phyloP scores from a whole-genome alignment of 2,329 filamentous ascomycete species.

The Neofusicoccum parvum region DNA sequence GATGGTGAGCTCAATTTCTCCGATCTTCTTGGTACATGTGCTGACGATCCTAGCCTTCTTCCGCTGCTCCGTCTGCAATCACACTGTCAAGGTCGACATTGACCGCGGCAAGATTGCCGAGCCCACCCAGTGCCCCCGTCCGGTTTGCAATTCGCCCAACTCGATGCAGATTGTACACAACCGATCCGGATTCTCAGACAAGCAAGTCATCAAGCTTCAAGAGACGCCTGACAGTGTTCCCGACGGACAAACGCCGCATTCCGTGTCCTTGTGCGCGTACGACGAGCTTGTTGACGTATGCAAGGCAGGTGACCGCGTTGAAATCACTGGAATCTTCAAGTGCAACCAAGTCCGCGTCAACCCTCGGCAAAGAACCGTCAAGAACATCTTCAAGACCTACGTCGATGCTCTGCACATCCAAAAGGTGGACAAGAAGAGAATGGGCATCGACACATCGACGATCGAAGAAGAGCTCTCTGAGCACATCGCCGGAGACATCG shows the following conservation, averaged over 20 bases:
- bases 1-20: constrained; percentile 52
- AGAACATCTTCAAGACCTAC: constrained; percentile 97
- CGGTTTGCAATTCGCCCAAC: constrained; percentile 80
- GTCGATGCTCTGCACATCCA: constrained; percentile 94
- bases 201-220: constrained; percentile 98
- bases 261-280: constrained; percentile 93
- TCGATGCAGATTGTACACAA: constrained; percentile 99
- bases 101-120: constrained; percentile 96
- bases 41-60: constrained; percentile 69
- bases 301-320: constrained; percentile 94
- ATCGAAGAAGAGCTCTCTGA: constrained; percentile 81
- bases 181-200: constrained; percentile 90
- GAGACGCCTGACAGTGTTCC: constrained; percentile 95
- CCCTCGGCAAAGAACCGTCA: constrained; percentile 86
- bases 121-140: constrained; percentile 84
- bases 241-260: constrained; percentile 95
- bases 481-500: constrained; percentile 68
- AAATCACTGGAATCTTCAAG: constrained; percentile 96
- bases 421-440: constrained; percentile 91
- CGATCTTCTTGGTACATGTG: constrained; percentile 23
- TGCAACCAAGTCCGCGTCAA: constrained; percentile 93
- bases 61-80: constrained; percentile 89
- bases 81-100: constrained; percentile 86
- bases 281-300: constrained; percentile 97
- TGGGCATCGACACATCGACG: constrained; percentile 88